These are phyloP conservation scores for Singerocomus inundabilis DNA, from an alignment of 1,284 basidiomycete genomes.

Conservation along the genomic window DNA sequence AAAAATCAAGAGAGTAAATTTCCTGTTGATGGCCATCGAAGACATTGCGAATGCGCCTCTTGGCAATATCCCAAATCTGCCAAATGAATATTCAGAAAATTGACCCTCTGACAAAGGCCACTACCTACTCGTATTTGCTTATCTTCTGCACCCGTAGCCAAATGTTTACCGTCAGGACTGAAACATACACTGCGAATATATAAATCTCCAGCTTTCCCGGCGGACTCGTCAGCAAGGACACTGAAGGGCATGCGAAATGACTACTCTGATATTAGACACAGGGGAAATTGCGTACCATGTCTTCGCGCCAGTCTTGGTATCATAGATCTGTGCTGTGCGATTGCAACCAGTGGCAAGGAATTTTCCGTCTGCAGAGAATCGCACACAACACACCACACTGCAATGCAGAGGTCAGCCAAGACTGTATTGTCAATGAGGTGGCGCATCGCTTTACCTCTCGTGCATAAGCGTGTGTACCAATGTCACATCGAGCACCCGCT, in stretches of 20 bases:
- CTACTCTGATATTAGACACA: conserved; percentile 1
- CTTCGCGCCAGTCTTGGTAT: conserved; percentile 67
- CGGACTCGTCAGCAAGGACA: conserved; percentile 66
- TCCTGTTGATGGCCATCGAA: conserved; percentile 88
- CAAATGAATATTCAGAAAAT: conserved; percentile 13
- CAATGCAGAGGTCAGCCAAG: conserved; percentile 10
- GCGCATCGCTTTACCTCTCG: conserved; percentile 67
- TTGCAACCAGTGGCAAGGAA: conserved; percentile 80
- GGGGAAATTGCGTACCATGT: conserved; percentile 46
- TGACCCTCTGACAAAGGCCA: conserved; percentile 1
- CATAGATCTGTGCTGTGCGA: conserved; percentile 73
- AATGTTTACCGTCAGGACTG: conserved; percentile 76
- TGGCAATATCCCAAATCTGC: conserved; percentile 85
- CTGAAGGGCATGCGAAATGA: conserved; percentile 38
- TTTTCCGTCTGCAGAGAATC: conserved; percentile 80
- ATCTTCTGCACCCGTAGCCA: conserved; percentile 86
- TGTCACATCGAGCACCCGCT: conserved; percentile 82
- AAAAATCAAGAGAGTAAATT: conserved; percentile 90
- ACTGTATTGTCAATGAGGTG: background rate
- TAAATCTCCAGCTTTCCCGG: conserved; percentile 67
- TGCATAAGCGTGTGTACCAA: conserved; percentile 91
- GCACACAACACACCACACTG: conserved; percentile 80
- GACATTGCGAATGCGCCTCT: conserved; percentile 67
- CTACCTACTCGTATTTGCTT: conserved; percentile 71
- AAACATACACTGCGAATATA: conserved; percentile 87